These are phyloP conservation scores for Leccinum pachyderme DNA, from an alignment of 1,284 basidiomycete species.

Conservation along the genomic window DNA sequence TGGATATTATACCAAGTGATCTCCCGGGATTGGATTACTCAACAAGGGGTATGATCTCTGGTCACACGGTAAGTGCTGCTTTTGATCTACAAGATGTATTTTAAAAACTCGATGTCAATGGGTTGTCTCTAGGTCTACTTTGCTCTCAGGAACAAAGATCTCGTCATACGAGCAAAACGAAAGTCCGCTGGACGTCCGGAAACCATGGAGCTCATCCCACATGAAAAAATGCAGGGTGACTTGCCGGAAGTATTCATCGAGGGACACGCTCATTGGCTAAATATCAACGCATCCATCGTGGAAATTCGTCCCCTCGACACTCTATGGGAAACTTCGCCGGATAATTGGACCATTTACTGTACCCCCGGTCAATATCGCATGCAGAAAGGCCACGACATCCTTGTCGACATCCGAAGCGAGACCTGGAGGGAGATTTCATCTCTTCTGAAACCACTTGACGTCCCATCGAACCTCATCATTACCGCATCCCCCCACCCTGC, in stretches of 20 bases:
- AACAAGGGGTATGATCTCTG: slow-evolving; percentile 25
- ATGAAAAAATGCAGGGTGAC: slow-evolving; percentile 33
- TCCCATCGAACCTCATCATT: slow-evolving; percentile 29
- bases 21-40: slow-evolving; percentile 38
- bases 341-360: slow-evolving; percentile 22
- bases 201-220: slow-evolving; percentile 40
- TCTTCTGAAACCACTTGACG: slow-evolving; percentile 34
- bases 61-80: slow-evolving; percentile 17
- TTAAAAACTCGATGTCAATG: background rate
- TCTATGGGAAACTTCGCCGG: slow-evolving; percentile 22
- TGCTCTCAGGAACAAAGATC: slow-evolving; percentile 19
- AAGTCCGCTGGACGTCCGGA: background rate
- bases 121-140: slow-evolving; percentile 22
- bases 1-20: slow-evolving; percentile 37
- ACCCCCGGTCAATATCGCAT: background rate
- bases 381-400: background rate
- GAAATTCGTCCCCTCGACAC: slow-evolving; percentile 37
- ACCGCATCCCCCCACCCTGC: slow-evolving; percentile 9
- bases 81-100: background rate
- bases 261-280: slow-evolving; percentile 41
- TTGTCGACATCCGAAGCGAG: slow-evolving; percentile 18
- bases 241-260: slow-evolving; percentile 36
- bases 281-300: slow-evolving; percentile 28
- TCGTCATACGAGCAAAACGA: slow-evolving; percentile 34
- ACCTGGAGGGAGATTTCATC: slow-evolving; percentile 33